These are phyloP conservation scores for Marasmius oreades DNA, from an alignment of 1,284 basidiomycete species.

Conservation along the genomic window DNA sequence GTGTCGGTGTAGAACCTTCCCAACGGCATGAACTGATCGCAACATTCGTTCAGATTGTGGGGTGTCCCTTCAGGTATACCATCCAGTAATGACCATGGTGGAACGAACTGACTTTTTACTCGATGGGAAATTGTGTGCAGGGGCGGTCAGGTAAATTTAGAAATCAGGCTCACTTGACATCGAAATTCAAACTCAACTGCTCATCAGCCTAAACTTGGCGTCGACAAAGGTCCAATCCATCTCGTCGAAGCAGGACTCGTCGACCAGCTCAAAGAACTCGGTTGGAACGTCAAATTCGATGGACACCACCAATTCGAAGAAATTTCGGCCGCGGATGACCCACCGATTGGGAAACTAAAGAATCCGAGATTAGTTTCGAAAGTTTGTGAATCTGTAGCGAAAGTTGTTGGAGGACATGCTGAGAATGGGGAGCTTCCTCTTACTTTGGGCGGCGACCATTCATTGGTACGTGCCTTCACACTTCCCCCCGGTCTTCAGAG, in stretches of 20 bases:
- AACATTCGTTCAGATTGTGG: constrained; percentile 51
- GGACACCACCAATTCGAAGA: constrained; percentile 88
- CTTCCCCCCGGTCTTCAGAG: constrained; percentile 8
- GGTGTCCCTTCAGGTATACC: constrained; percentile 70
- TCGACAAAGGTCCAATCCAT: constrained; percentile 89
- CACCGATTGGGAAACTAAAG: constrained; percentile 85
- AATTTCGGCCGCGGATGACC: constrained; percentile 64
- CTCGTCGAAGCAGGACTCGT: constrained; percentile 84
- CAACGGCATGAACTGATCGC: constrained; percentile 4
- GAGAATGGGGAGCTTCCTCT: constrained; percentile 81
- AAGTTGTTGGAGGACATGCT: constrained; percentile 71
- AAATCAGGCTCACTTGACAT: constrained; percentile 15
- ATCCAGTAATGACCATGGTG: background rate
- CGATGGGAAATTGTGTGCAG: constrained; percentile 24
- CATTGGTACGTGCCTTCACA: constrained; percentile 56
- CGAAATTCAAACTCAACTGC: constrained; percentile 7
- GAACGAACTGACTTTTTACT: background rate
- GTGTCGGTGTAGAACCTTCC: constrained; percentile 6
- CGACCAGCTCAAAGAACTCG: constrained; percentile 73
- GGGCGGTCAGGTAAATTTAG: constrained; percentile 57
- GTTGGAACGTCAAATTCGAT: constrained; percentile 88
- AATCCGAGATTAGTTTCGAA: constrained; percentile 83
- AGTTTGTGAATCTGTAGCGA: constrained; percentile 82
- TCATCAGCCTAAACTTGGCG: constrained; percentile 66
- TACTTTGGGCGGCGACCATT: constrained; percentile 97